Base-by-base conservation (phyloP, 352 stramenopile species). In the Globisporangium recalcitrans region DNA sequence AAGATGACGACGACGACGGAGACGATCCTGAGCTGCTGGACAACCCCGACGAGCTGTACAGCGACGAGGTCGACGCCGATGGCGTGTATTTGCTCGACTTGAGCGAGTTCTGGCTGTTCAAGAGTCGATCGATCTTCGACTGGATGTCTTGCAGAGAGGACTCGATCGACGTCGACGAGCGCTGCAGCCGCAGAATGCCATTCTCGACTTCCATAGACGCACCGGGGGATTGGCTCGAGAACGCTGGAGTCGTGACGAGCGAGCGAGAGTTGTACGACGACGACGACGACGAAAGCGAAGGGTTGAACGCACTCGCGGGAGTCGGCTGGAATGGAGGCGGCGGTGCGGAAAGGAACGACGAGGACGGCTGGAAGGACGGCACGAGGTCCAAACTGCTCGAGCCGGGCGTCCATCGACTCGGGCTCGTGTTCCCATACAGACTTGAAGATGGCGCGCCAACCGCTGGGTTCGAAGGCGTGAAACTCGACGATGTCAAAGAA, bases 91-190 rank as follows among this genome's bases (percentile, higher is more conserved):
- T 83, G 11, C 68, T 67, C 21, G 69, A 19, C 60, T 83, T 89
- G 13, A 78, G 64, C 24, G 73, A 79, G 47, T 63, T 68, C 47
- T 90, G 80, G 36, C 71, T 65, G 54, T 87, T 88, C 38, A 93
- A 51, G 0, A 93, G 67, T 3, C 85, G 79, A 63, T 91, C 85
- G 68, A 93, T 78, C 67, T 93, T 93, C n/a, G 79, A 75, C 21
- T 93, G 80, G 1, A 93, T 46, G 34, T 91, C 85, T 21, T 88
- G 74, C 5, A 93, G 58, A 6, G 77, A 80, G 0, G 80, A 86
- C 58, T 93, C 85, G 36, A 93, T 87, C 31, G 85, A 82, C n/a
- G 81, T 85, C 0, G 85, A 91, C 24, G 85, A 89, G 0, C 85
- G 77, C 58, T 91, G 80, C 29, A 93, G 62, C n/a, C 82, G 71